These are phyloP conservation scores for Geosmithia morbida DNA, from an alignment of 2,329 filamentous ascomycete genomes.

Conservation along the genomic window DNA sequence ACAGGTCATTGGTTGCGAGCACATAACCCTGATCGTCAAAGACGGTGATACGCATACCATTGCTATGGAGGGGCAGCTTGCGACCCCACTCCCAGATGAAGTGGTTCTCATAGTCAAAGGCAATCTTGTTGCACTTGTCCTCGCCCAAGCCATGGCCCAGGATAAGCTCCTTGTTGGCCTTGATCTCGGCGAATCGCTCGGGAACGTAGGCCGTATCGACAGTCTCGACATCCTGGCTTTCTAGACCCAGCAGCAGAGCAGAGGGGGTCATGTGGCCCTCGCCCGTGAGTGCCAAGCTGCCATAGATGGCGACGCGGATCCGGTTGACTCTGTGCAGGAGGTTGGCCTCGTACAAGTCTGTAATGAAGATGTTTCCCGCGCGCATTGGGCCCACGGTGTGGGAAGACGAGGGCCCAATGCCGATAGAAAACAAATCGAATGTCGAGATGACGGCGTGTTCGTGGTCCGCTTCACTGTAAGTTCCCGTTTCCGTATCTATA, in stretches of 20 bases:
- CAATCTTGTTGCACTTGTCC: constrained; percentile 26
- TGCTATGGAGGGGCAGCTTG: constrained; percentile 35
- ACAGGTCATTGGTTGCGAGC: constrained; percentile 33
- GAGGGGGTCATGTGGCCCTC: constrained; percentile 38
- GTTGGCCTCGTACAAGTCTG: constrained; percentile 28
- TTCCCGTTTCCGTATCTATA: constrained; percentile 17
- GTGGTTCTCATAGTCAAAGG: constrained; percentile 32
- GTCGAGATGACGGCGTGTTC: constrained; percentile 37
- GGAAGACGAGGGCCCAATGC: constrained; percentile 35
- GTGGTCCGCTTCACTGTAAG: constrained; percentile 32
- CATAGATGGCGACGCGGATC: constrained; percentile 32
- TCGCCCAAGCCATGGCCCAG: constrained; percentile 24
- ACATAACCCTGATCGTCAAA: constrained; percentile 30
- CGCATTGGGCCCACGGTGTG: constrained; percentile 38
- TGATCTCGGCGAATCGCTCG: constrained; percentile 28
- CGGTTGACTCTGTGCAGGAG: constrained; percentile 28
- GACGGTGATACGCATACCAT: constrained; percentile 36
- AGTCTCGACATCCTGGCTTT: constrained; percentile 32
- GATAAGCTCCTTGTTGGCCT: constrained; percentile 25
- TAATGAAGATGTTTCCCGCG: constrained; percentile 34
- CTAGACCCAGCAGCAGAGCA: constrained; percentile 31
- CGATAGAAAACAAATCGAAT: constrained; percentile 36
- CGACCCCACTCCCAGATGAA: constrained; percentile 36
- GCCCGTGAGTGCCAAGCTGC: constrained; percentile 33
- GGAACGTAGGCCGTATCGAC: constrained; percentile 34